A percentile compares a stretch with the other conserved stretches of the same genome.
Conservation (phyloP, 371 early-diverging fungal genomes). For the Dentiscutata heterogama region DNA sequence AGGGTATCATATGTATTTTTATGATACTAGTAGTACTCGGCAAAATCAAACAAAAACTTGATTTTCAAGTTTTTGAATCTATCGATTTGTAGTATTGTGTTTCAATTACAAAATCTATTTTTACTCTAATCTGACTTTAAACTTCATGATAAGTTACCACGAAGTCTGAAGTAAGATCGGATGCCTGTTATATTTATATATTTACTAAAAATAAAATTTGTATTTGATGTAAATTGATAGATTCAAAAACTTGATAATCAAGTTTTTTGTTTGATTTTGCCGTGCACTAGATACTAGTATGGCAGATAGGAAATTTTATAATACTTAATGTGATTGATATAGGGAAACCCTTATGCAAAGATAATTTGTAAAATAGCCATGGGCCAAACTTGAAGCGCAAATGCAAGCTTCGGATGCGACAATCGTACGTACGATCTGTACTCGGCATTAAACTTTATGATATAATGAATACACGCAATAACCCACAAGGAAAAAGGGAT, state of each 20-base stretch:
- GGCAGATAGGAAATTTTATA: background rate
- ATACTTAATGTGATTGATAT: constrained; percentile 19
- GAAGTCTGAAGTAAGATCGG: too few species aligned
- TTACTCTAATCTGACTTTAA: too few species aligned
- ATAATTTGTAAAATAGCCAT: constrained; percentile 11
- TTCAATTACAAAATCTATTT: too few species aligned
- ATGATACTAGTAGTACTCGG: background rate
- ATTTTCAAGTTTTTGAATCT: too few species aligned
- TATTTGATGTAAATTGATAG: too few species aligned
- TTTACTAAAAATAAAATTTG: too few species aligned
- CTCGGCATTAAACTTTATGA: constrained; percentile 15
- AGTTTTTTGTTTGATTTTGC: too few species aligned
- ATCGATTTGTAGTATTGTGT: too few species aligned
- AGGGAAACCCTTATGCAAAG: constrained; percentile 34
- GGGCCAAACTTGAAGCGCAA: background rate
- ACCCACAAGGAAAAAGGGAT: background rate
- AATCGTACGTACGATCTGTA: constrained; percentile 16
- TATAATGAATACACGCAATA: background rate
- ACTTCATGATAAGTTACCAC: too few species aligned
- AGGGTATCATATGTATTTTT: constrained; percentile 37
- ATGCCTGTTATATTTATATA: too few species aligned
- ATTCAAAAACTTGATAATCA: too few species aligned
- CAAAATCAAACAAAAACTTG: too few species aligned
- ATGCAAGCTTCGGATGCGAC: constrained; percentile 8
- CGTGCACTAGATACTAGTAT: background rate